phyloP scores from a whole-genome alignment of 495 filamentous ascomycete species.

The Trichoderma virens region DNA sequence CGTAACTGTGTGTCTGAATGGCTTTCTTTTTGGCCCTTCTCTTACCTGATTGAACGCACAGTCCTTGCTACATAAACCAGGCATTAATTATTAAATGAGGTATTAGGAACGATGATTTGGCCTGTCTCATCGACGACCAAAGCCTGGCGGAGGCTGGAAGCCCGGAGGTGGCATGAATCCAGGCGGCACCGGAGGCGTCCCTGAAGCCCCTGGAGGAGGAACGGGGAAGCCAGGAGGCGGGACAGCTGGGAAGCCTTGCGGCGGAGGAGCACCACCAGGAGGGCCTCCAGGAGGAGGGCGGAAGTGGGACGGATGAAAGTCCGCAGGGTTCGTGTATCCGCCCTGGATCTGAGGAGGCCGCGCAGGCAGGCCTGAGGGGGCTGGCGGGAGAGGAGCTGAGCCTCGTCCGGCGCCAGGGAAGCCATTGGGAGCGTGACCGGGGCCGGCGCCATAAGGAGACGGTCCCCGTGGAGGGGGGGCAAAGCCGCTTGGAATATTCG shows the following conservation, averaged over 20 bases:
- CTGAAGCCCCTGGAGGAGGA: constrained; percentile 22
- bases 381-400: constrained; percentile 40
- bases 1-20: neutral
- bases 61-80: neutral
- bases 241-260: constrained; percentile 23
- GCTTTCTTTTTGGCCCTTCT: neutral
- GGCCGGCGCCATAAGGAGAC: constrained; percentile 21
- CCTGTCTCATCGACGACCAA: constrained; percentile 10
- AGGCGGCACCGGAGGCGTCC: constrained; percentile 12
- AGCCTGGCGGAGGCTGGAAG: constrained; percentile 18
- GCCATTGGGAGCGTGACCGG: constrained; percentile 21
- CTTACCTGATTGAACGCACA: neutral
- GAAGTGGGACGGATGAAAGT: constrained; percentile 42
- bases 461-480: constrained; percentile 18
- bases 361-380: constrained; percentile 70
- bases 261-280: constrained; percentile 15
- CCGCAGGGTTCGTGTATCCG: constrained; percentile 69
- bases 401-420: constrained; percentile 27
- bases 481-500: constrained; percentile 20
- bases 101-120: neutral
- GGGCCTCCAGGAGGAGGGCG: constrained; percentile 17
- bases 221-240: constrained; percentile 22
- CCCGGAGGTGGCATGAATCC: constrained; percentile 15
- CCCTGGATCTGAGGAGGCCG: constrained; percentile 71
- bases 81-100: neutral